These are phyloP conservation scores for Solanum aculeatissimum DNA, from an alignment of 305 asterid species.

Conservation along the genomic window DNA sequence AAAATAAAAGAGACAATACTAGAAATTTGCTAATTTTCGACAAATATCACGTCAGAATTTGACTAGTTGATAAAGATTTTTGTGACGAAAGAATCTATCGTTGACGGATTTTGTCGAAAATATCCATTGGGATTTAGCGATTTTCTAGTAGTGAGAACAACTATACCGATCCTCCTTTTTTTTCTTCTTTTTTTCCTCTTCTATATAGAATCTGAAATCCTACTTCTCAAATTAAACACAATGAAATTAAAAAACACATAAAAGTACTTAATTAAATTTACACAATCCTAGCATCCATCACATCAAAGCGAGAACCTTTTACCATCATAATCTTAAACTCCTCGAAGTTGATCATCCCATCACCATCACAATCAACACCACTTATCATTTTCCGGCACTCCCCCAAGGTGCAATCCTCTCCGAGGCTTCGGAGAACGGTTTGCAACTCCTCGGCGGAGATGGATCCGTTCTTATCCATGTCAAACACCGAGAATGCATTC, in stretches of 20 bases:
- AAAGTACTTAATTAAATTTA: neutral
- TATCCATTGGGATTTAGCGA: neutral
- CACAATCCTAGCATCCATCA: neutral
- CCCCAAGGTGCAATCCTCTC: constrained; percentile 69
- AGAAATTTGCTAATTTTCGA: neutral
- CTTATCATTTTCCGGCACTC: constrained; percentile 81
- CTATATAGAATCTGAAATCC: neutral
- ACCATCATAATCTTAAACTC: constrained; percentile 94
- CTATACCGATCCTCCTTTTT: neutral
- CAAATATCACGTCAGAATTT: neutral
- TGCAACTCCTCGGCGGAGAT: constrained; percentile 75
- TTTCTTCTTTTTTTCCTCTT: neutral
- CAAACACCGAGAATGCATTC: constrained; percentile 75
- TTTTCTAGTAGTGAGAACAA: neutral
- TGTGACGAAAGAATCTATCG: neutral
- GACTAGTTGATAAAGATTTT: neutral
- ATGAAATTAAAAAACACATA: neutral
- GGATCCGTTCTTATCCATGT: constrained; percentile 57
- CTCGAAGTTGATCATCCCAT: constrained; percentile 64
- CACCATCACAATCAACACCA: constrained; percentile 77
- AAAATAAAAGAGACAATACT: neutral
- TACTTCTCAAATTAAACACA: neutral
- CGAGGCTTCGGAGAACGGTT: constrained; percentile 54
- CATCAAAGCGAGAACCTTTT: constrained; percentile 39
- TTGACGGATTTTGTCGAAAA: neutral